These are phyloP conservation scores for Mucor sp. DNA, from an alignment of 371 early-diverging fungal species.

Conservation along the genomic window DNA sequence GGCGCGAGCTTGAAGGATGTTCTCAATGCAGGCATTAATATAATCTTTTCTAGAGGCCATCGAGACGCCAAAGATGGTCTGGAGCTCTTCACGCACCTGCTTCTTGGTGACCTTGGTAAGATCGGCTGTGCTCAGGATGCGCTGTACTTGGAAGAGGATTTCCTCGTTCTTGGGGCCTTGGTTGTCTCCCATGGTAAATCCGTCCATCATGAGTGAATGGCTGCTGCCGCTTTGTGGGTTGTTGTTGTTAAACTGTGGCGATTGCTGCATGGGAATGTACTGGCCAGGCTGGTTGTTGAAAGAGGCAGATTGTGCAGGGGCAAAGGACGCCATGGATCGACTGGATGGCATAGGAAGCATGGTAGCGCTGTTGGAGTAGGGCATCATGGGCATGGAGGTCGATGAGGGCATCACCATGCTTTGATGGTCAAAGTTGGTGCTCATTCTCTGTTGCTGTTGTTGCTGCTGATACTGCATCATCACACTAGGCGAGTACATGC, in stretches of 20 bases:
- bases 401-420: constrained; percentile 40
- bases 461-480: neutral
- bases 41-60: constrained; percentile 59
- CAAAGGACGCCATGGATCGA: constrained; percentile 23
- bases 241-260: constrained; percentile 17
- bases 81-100: constrained; percentile 58
- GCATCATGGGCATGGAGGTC: constrained; percentile 42
- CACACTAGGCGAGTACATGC: constrained; percentile 15
- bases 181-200: constrained; percentile 22
- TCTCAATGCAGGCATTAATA: constrained; percentile 54
- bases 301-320: constrained; percentile 17
- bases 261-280: constrained; percentile 30
- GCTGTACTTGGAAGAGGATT: constrained; percentile 73
- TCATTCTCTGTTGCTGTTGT: constrained; percentile 15
- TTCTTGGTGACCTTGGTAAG: constrained; percentile 86
- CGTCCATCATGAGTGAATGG: constrained; percentile 42
- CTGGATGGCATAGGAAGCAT: constrained; percentile 20
- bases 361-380: constrained; percentile 20
- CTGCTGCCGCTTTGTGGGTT: constrained; percentile 19
- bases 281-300: constrained; percentile 22
- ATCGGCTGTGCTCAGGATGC: constrained; percentile 76
- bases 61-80: constrained; percentile 43
- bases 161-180: constrained; percentile 69
- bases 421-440: constrained; percentile 24
- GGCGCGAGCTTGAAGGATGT: constrained; percentile 40